Evolutionary conservation across 192 early-diverging fungal species (phyloP).

Genomic region (Backusella mclennaniae): DNA sequence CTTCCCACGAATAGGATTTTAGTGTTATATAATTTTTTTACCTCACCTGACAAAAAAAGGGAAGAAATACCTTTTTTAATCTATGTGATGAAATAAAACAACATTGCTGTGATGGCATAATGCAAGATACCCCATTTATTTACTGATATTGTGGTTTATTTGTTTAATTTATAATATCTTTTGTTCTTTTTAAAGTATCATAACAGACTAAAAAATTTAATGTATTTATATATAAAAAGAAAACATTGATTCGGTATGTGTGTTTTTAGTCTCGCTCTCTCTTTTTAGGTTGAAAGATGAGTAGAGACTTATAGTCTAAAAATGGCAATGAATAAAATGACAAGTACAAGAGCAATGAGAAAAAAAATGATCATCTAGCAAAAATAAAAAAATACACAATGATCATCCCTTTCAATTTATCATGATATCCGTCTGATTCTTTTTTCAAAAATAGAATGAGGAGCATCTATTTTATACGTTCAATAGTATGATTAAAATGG

Average conservation of each 20-base stretch:
- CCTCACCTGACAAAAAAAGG: background rate
- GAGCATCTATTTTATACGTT: background rate
- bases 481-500: background rate
- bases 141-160: background rate
- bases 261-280: background rate
- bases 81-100: background rate
- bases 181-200: conserved; percentile 2
- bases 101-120: background rate
- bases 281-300: conserved; percentile 5
- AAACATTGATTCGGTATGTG: background rate
- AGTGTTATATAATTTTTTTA: background rate
- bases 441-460: background rate
- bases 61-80: background rate
- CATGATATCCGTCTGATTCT: background rate
- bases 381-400: background rate
- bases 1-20: background rate
- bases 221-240: background rate
- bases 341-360: background rate
- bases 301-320: background rate
- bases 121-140: background rate
- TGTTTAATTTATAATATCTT: background rate
- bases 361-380: background rate
- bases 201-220: background rate
- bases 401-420: background rate
- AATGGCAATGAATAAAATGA: background rate